Base-by-base conservation (phyloP, 257 asterid genomes). In the Catharanthus roseus region DNA sequence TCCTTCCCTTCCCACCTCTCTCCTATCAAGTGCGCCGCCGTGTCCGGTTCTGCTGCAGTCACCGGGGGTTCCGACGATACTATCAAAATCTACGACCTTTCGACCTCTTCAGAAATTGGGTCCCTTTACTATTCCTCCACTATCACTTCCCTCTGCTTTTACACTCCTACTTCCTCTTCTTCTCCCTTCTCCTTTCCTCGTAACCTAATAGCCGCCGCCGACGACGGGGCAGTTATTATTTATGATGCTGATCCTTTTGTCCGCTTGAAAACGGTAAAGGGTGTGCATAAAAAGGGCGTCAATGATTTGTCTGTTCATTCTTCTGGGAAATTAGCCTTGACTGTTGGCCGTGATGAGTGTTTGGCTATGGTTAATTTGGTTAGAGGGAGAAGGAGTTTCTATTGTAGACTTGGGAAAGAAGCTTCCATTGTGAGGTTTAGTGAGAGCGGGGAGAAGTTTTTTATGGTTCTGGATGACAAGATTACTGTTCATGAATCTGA, bases 1-100 rank as follows among this genome's bases (percentile, higher is more conserved):
- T 84, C 97, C 82, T 93, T 88, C 84, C 99, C 97, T n/a, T 83
- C 97, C 68, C 99, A 91, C 71, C 95, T 89, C 75, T 86, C 97
- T 73, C 81, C 96, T 67, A 85, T 93, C 79, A 93, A 91, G 81
- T 71, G 96, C 78, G 95, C 92, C 76, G 97, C 96, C 74, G 95
- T 89, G 39, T 74, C 82, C 26, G 97, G 96, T 18, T 73, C 95
- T 28, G 96, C 83, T 67, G 99, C 97, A 19, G 99, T 82, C 38
- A 89, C 99, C 8, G 99, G 97, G 64, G 96, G 96, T 10, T 81
- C 88, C 80, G 99, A 93, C 69, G 97, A 93, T 82, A 91, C 97
- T 29, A 85, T 93, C 85, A 93, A 91, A 79, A 88, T 93, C 81
- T 91, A 91, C 72, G 97, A 93, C 86, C 96, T 93, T 36, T 82